These are phyloP conservation scores for Colletotrichum sp. DNA, from an alignment of 2,329 filamentous ascomycete genomes.

Conservation along the genomic window DNA sequence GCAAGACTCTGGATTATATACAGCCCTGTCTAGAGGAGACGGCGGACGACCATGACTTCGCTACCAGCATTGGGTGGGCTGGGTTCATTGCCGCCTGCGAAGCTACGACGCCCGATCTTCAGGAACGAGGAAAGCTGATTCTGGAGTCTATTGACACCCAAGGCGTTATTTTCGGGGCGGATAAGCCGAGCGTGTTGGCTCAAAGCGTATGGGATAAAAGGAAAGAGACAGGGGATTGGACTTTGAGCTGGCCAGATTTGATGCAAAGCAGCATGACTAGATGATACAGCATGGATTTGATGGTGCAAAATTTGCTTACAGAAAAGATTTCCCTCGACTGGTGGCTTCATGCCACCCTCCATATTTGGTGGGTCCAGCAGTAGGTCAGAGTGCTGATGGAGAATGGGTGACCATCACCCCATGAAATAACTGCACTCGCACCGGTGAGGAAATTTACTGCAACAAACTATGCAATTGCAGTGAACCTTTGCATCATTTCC, in stretches of 20 bases:
- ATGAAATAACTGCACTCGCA: not conserved
- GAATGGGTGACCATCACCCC: not conserved
- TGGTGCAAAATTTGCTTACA: too few species aligned
- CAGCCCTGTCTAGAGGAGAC: conserved; percentile 34
- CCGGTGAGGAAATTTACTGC: not conserved
- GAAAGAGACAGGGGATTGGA: conserved; percentile 31
- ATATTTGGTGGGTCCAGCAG: not conserved
- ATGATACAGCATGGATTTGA: not conserved
- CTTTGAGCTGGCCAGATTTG: conserved; percentile 31
- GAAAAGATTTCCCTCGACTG: not conserved
- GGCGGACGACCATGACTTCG: conserved; percentile 38
- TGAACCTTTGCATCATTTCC: not conserved
- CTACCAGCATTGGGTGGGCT: conserved; percentile 44
- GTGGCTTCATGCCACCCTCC: not conserved
- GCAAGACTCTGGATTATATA: conserved; percentile 38
- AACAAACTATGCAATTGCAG: fast-evolving
- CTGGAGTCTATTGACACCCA: conserved; percentile 29
- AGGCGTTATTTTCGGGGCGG: conserved; percentile 29
- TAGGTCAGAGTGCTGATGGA: not conserved
- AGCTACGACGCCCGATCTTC: conserved; percentile 38
- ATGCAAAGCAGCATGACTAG: not conserved
- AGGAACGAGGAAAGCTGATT: conserved; percentile 28
- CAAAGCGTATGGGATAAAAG: conserved; percentile 32
- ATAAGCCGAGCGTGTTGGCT: conserved; percentile 29
- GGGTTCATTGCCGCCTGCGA: conserved; percentile 49